Percentiles rank a stretch among this genome's conserved stretches.
These are phyloP conservation scores for Epichloe sylvatica DNA, from an alignment of 2,329 filamentous ascomycete species.

Conservation along the genomic window DNA sequence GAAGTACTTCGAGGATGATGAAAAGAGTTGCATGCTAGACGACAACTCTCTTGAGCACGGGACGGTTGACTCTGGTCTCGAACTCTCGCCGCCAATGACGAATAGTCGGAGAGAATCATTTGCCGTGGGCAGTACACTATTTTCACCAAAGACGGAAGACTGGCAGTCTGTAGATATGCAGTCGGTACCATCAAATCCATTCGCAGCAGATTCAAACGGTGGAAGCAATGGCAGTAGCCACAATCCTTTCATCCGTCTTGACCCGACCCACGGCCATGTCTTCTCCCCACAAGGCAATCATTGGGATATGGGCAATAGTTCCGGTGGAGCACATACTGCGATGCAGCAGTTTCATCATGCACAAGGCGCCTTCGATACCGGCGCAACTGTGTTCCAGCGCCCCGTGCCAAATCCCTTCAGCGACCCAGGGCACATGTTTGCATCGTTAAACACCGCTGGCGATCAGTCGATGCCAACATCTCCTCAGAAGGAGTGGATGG, in stretches of 20 bases:
- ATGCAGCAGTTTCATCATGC: conserved; percentile 51
- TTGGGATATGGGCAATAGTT: conserved; percentile 54
- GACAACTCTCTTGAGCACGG: conserved; percentile 46
- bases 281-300: conserved; percentile 28
- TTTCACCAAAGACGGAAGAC: conserved; percentile 51
- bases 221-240: conserved; percentile 37
- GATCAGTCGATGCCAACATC: conserved; percentile 39
- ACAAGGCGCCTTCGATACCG: conserved; percentile 40
- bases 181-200: conserved; percentile 47
- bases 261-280: conserved; percentile 31
- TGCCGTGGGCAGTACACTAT: conserved; percentile 39
- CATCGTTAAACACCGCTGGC: conserved; percentile 29
- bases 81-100: conserved; percentile 49
- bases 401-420: conserved; percentile 43
- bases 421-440: conserved; percentile 41
- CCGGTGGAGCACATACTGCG: conserved; percentile 59
- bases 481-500: conserved; percentile 45
- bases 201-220: conserved; percentile 40
- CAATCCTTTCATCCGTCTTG: conserved; percentile 55
- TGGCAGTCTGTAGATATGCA: conserved; percentile 54
- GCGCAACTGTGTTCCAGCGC: conserved; percentile 38
- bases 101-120: conserved; percentile 52
- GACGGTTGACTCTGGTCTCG: conserved; percentile 45
- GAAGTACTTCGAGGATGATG: conserved; percentile 47
- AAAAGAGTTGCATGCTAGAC: conserved; percentile 42